Conservation (phyloP, 352 stramenopile species). For the Blastocystis sp. region DNA sequence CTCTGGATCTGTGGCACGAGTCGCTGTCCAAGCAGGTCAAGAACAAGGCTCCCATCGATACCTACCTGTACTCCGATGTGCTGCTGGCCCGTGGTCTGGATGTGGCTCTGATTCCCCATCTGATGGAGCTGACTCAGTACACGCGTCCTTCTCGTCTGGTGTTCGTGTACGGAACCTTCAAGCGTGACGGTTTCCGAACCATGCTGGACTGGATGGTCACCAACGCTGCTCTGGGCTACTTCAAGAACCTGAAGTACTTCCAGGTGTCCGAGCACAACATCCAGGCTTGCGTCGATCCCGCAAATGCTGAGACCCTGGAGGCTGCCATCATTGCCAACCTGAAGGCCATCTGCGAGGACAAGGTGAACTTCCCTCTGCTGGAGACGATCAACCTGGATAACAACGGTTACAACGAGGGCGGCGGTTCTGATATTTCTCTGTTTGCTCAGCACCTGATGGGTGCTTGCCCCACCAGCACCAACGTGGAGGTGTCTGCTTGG, state of each 20-base stretch:
- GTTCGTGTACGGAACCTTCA: slow-evolving; percentile 4
- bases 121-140: slow-evolving; percentile 24
- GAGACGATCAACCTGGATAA: not conserved
- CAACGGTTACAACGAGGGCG: slow-evolving; percentile 12
- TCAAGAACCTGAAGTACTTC: slow-evolving; percentile 39
- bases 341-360: not conserved
- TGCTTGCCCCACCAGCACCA: not conserved
- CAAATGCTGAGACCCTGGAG: not conserved
- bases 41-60: slow-evolving; percentile 17
- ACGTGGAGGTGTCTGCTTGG: not conserved
- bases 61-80: slow-evolving; percentile 4
- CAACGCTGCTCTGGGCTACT: not conserved
- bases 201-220: slow-evolving; percentile 18
- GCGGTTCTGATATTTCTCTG: not conserved
- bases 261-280: not conserved
- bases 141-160: slow-evolving; percentile 22
- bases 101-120: not conserved
- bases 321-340: not conserved
- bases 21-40: not conserved
- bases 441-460: not conserved
- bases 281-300: not conserved
- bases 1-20: not conserved
- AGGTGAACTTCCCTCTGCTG: slow-evolving; percentile 20
- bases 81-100: not conserved
- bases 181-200: not conserved